Percentiles rank a stretch among this genome's conserved stretches.
These are phyloP conservation scores for Dictyostelium purpureum DNA, from an alignment of 78 protist species.

Conservation along the genomic window DNA sequence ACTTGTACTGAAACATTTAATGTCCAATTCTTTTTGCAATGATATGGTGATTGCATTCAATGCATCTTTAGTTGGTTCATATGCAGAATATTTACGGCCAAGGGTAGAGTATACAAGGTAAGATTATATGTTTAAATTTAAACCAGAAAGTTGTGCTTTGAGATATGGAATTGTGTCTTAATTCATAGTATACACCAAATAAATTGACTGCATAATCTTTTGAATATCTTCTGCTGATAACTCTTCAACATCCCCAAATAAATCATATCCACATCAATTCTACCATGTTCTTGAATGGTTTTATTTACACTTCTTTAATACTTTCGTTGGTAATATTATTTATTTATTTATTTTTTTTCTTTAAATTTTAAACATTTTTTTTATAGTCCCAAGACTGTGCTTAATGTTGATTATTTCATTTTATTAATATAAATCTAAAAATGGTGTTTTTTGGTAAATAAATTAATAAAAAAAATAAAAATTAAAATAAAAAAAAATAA, in stretches of 20 bases:
- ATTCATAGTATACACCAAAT: slow-evolving; percentile 30
- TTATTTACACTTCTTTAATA: neutral
- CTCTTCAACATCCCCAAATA: slow-evolving; percentile 12
- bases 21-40: neutral
- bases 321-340: neutral
- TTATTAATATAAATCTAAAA: too few relatives aligned
- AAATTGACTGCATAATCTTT: slow-evolving; percentile 30
- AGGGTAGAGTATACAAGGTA: neutral
- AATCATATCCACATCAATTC: neutral
- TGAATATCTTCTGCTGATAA: neutral
- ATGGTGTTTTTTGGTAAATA: too few relatives aligned
- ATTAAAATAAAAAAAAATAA: too few relatives aligned
- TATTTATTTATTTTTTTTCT: neutral
- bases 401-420: too few relatives aligned
- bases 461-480: too few relatives aligned
- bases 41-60: neutral
- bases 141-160: neutral
- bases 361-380: too few relatives aligned
- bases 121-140: neutral
- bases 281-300: neutral
- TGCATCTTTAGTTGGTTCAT: slow-evolving; percentile 2
- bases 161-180: slow-evolving; percentile 6
- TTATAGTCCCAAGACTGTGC: too few relatives aligned
- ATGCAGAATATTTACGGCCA: neutral
- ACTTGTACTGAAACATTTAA: neutral